Evolutionary conservation across 2,329 filamentous ascomycete species (phyloP), one percentile per base, ranked within the genome.

Genomic region (Xylariaceae sp.): DNA sequence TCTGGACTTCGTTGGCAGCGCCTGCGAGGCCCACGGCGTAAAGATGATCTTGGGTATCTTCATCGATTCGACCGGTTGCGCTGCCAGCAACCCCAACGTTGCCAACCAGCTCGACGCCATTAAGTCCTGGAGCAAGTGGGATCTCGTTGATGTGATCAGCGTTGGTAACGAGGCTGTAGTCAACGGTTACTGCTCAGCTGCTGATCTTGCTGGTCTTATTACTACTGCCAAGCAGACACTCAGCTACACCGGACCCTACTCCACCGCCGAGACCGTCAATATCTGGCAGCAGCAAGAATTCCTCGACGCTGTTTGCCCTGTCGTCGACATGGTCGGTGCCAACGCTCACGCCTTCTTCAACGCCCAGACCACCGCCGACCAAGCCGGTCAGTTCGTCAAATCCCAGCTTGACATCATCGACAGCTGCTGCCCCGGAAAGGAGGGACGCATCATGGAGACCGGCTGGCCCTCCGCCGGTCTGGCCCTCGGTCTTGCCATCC

Each of bases 331-430:
- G 62, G 82, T 90, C 44, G 89, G 88, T 75, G 86, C 85, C 76
- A 96, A 97, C 82, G 86, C 95, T 70, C 92, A 97, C 80, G 87
- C 92, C 67, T 97, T 89, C 88, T 97, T 97, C 88, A 95, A 95
- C 81, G 73, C 84, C 51, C 78, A 82, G 60, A 82, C 87, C 65
- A 71, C 76, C 23, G 83, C 92, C 61, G 69, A 76, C 3, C 71
- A 82, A 54, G 92, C 92, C 57, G 93, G 93, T 72, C 73, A 78
- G 55, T 97, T 97, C 74, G 89, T 92, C 68, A 77, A 80, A 65
- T 72, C 80, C 68, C 87, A 96, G 82, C 83, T 96, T 65, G 77
- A 84, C 51, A 80, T 89, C 65, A 86, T 96, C 64, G 77, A 85
- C 72, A 73, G 74, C 51, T 67, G 90, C 68, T 97, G 93, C 84